Conservation (phyloP, 345 rosid genomes). For the Eucalyptus sp. region DNA sequence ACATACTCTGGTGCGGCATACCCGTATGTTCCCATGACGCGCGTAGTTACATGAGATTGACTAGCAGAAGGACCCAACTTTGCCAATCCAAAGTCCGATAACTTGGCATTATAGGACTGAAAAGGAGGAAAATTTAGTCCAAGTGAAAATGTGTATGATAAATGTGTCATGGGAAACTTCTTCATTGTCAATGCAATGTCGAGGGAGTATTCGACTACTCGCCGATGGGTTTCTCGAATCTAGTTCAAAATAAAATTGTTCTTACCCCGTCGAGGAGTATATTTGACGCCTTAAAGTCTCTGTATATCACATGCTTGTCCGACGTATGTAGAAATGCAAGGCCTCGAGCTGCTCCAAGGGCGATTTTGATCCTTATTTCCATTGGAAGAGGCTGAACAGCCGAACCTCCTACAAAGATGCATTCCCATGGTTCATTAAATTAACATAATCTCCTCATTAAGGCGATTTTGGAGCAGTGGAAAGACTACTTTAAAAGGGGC, state of each 20-base stretch:
- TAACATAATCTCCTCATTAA: background rate
- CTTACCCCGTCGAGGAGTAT: constrained; percentile 91
- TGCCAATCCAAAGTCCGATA: constrained; percentile 96
- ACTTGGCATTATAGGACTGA: constrained; percentile 77
- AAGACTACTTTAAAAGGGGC: background rate
- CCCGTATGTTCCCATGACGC: constrained; percentile 93
- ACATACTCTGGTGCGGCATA: constrained; percentile 99
- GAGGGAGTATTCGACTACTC: background rate
- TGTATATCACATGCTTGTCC: constrained; percentile 82
- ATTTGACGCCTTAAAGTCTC: constrained; percentile 96
- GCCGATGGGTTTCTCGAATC: background rate
- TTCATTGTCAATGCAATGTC: background rate
- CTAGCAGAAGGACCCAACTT: constrained; percentile 94
- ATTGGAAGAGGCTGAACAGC: constrained; percentile 80
- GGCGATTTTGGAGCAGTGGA: background rate
- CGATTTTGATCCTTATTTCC: constrained; percentile 68
- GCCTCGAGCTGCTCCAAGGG: constrained; percentile 88
- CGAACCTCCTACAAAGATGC: constrained; percentile 49
- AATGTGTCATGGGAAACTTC: background rate
- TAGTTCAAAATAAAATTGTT: background rate
- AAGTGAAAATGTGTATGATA: background rate
- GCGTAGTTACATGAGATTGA: constrained; percentile 87
- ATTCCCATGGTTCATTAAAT: background rate
- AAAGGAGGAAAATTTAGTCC: background rate
- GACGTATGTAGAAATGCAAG: constrained; percentile 75